Evolutionary conservation across 176 grass and related monocot genomes (phyloP).

Genomic region (Panicum miliaceum): DNA sequence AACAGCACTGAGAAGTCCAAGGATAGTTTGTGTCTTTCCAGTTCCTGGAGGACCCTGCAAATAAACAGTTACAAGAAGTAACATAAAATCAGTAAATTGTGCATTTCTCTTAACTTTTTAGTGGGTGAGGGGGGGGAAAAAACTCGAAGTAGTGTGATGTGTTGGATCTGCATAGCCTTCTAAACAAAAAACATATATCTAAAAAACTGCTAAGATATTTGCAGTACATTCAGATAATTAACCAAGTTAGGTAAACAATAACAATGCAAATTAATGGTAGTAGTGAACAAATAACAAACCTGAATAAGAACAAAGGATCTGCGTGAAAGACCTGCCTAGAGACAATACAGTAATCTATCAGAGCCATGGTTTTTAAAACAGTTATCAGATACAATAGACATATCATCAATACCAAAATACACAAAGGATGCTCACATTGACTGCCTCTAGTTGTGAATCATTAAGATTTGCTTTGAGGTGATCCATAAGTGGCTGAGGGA

Average conservation of each 20-base stretch:
- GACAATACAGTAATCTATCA: constrained; percentile 41
- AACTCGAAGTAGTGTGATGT: neutral
- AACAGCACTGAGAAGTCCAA: constrained; percentile 97
- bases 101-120: constrained; percentile 7
- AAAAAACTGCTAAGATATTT: constrained; percentile 22
- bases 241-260: constrained; percentile 17
- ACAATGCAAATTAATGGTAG: constrained; percentile 33
- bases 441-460: constrained; percentile 84
- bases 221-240: neutral
- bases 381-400: neutral
- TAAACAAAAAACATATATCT: constrained; percentile 17
- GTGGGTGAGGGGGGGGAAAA: neutral
- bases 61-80: constrained; percentile 29
- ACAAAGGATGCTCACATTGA: constrained; percentile 70
- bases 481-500: constrained; percentile 86
- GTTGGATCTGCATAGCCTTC: constrained; percentile 29
- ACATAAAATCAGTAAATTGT: neutral
- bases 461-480: constrained; percentile 85
- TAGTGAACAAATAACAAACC: constrained; percentile 49
- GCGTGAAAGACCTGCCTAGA: constrained; percentile 93
- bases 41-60: constrained; percentile 93
- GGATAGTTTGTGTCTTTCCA: constrained; percentile 98
- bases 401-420: constrained; percentile 5
- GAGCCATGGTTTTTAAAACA: constrained; percentile 2
- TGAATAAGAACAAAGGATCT: constrained; percentile 98